These are phyloP conservation scores for Chlorella ohadii DNA, from an alignment of 139 green algal genomes.

Conservation along the genomic window DNA sequence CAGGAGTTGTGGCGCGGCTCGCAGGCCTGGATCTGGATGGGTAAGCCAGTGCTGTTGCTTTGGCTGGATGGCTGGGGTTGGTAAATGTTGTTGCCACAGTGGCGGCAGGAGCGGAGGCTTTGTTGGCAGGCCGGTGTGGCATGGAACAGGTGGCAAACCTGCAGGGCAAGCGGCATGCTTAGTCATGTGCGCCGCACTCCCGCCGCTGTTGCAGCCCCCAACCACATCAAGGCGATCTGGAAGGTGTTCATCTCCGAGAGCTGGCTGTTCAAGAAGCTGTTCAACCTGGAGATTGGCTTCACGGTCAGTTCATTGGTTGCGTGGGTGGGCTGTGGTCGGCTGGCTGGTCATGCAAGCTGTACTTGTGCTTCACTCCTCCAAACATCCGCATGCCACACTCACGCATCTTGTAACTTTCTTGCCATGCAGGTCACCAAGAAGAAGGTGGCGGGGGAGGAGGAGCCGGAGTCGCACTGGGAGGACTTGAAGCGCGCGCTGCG, in stretches of 20 bases:
- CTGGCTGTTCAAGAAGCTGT: conserved; percentile 7
- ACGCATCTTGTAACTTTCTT: no score
- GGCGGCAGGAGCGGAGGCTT: no score
- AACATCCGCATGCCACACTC: no score
- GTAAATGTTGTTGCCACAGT: no score
- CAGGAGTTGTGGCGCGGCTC: conserved; percentile 32
- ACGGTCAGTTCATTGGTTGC: neutral
- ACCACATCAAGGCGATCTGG: conserved; percentile 38
- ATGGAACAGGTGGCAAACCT: no score
- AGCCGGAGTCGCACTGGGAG: conserved; percentile 6
- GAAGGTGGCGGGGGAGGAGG: conserved; percentile 2
- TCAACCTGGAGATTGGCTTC: conserved; percentile 35
- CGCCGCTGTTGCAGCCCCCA: no score
- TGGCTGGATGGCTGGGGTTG: neutral
- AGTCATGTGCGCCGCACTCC: no score
- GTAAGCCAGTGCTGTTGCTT: neutral
- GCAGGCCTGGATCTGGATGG: conserved; percentile 5
- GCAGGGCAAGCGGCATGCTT: no score
- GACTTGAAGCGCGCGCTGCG: conserved; percentile 10
- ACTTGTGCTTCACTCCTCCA: no score
- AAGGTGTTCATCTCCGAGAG: conserved; percentile 25
- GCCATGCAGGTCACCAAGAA: conserved; percentile 26
- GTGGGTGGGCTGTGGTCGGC: neutral
- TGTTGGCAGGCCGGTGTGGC: no score
- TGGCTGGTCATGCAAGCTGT: no score